A percentile compares a stretch with the other conserved stretches of the same genome.
phyloP scores from a whole-genome alignment of 1,139 yeast species.

The Trichomonascaceae sp. region DNA sequence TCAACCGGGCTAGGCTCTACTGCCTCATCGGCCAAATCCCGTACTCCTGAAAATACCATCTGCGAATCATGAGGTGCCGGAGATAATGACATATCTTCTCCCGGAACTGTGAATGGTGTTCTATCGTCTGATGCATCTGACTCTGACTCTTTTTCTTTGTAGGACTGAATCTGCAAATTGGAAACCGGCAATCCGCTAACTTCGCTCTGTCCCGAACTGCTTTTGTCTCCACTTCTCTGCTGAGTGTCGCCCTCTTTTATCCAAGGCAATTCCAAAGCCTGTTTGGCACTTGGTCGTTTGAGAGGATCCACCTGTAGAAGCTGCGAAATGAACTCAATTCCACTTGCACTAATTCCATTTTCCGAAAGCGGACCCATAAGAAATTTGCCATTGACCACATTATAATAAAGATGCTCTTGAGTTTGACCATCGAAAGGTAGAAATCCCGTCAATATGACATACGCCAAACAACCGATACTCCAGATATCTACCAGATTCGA shows the following conservation, averaged over 20 bases:
- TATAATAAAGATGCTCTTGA: conserved; percentile 74
- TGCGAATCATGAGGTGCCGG: conserved; percentile 1
- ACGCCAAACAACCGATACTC: conserved; percentile 90
- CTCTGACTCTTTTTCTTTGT: conserved; percentile 15
- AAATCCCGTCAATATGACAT: conserved; percentile 85
- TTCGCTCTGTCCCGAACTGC: background rate
- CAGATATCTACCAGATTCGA: conserved; percentile 91
- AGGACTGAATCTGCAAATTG: conserved; percentile 2
- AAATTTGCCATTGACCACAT: conserved; percentile 70
- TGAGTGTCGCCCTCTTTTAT: conserved; percentile 36
- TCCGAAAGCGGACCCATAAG: conserved; percentile 74
- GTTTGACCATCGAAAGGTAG: conserved; percentile 90
- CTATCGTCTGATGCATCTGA: conserved; percentile 18
- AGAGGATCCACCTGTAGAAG: conserved; percentile 72
- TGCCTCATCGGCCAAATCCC: conserved; percentile 7
- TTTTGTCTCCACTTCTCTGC: conserved; percentile 24
- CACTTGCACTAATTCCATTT: conserved; percentile 55
- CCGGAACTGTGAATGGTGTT: conserved; percentile 2
- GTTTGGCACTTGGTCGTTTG: conserved; percentile 60
- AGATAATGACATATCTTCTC: background rate
- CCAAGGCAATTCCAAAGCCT: conserved; percentile 73
- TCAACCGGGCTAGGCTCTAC: conserved; percentile 11
- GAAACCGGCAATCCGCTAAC: conserved; percentile 7
- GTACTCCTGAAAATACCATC: conserved; percentile 6
- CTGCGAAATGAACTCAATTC: conserved; percentile 60